Evolutionary conservation across 148 eudicot genomes (phyloP), one percentile per base, ranked within the genome.

Genomic region (Bassia scoparia): DNA sequence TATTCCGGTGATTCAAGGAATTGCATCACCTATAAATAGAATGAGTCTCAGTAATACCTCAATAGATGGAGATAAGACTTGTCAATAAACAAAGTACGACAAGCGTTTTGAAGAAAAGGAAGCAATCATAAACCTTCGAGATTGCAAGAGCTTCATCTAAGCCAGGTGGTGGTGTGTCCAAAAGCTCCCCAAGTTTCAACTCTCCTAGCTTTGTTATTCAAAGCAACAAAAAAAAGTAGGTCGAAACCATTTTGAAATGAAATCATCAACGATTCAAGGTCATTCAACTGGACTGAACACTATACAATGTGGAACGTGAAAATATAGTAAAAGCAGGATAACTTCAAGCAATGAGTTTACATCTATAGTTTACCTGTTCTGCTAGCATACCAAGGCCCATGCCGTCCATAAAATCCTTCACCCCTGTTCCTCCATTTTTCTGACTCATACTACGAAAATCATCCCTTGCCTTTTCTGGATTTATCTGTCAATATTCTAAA

Each of bases 161-260:
- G 69, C 98, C 98, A 67, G 98, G 98, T 52, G 98, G 98, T 74
- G 98, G 98, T 37, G 96, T 86, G 78, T 94, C 97, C 87, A 94
- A 82, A 72, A 94, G 89, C 87, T 94, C 98, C 30, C 97, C 98
- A 70, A 91, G 91, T 78, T 91, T 94, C 60, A 94, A 64, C 33
- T 94, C 98, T 78, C 98, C 98, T 35, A 91, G 60, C 97, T 94
- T 75, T 23, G 24, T 35, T 35, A 52, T 58, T 50, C 29, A 69
- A 77, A 76, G 66, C 18, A 66, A 66, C 24, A 18, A 8, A 12
- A 31, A 18, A 8, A 12, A 61, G 33, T 8, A 5, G 23, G 63
- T 70, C 33, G 77, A 58, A 4, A 56, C 7, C 23, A 75, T 20
- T 24, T 49, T 29, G 33, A 35, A 49, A 74, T 4, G 43, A 18